Percentiles rank a stretch among this genome's conserved stretches.
These are phyloP conservation scores for Aphanomyces astaci DNA, from an alignment of 352 stramenopile genomes.

Conservation along the genomic window DNA sequence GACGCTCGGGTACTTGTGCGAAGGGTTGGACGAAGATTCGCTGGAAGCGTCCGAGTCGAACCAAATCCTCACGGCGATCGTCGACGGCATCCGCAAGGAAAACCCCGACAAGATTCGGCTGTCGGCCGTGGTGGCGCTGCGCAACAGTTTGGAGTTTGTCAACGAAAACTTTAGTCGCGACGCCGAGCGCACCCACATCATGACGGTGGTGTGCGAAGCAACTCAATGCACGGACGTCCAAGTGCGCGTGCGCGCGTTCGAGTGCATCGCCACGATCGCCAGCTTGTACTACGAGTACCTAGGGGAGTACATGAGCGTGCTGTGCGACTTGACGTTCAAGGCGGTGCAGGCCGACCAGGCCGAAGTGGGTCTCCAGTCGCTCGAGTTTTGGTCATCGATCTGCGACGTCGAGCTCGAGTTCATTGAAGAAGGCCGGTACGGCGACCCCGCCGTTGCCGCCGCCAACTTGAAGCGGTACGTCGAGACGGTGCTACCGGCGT, in stretches of 20 bases:
- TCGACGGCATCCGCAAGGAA: constrained; percentile 90
- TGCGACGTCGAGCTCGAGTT: constrained; percentile 94
- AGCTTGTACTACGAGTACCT: constrained; percentile 97
- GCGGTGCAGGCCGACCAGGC: constrained; percentile 90
- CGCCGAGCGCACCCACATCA: constrained; percentile 92
- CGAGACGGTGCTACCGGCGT: constrained; percentile 67
- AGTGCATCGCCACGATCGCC: constrained; percentile 93
- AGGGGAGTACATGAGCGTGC: constrained; percentile 90
- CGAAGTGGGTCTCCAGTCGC: constrained; percentile 89
- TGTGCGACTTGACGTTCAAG: constrained; percentile 94
- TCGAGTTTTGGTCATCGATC: constrained; percentile 98
- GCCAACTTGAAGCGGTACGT: constrained; percentile 84
- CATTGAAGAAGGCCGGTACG: constrained; percentile 88
- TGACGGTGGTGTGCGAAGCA: constrained; percentile 93
- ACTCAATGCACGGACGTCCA: constrained; percentile 86
- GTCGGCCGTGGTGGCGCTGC: constrained; percentile 87
- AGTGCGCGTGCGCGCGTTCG: constrained; percentile 88
- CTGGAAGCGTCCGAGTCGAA: constrained; percentile 87
- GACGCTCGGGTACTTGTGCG: constrained; percentile 77
- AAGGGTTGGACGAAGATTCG: constrained; percentile 63
- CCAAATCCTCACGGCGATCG: constrained; percentile 95
- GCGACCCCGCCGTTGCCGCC: constrained; percentile 49
- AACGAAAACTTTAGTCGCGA: constrained; percentile 95
- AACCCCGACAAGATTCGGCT: constrained; percentile 83
- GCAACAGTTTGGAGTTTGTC: constrained; percentile 94